A percentile compares a stretch with the other conserved stretches of the same genome.
Conservation (phyloP, 345 rosid genomes). For the Psidium friedrichsthalianum region DNA sequence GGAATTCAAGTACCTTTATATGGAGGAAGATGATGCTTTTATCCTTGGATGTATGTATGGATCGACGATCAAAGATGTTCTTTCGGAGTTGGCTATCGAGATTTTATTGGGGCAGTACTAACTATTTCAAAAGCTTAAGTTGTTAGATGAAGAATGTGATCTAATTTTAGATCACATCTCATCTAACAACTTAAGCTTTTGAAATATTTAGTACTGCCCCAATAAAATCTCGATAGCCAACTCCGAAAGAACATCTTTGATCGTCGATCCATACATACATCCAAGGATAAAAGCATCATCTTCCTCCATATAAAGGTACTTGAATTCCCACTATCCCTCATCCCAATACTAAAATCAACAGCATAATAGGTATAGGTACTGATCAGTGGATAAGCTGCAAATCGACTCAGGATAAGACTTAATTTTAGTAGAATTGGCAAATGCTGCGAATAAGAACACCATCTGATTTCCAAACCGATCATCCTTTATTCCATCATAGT, state of each 20-base stretch:
- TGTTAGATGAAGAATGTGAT: no score
- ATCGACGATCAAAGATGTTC: no score
- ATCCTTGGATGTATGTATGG: not conserved
- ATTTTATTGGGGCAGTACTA: no score
- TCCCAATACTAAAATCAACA: constrained; percentile 9
- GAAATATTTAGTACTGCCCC: no score
- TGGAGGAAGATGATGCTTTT: constrained; percentile 50
- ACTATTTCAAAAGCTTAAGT: no score
- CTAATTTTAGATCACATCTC: no score
- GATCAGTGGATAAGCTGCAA: not conserved
- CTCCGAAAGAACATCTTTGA: no score
- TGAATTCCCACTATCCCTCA: constrained; percentile 46
- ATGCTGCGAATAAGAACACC: constrained; percentile 7
- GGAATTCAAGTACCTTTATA: constrained; percentile 54
- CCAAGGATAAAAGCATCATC: constrained; percentile 46
- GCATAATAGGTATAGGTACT: not conserved
- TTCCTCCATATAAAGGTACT: constrained; percentile 38
- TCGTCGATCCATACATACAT: no score
- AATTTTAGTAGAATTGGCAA: not conserved
- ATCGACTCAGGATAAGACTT: not conserved
- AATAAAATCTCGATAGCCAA: no score
- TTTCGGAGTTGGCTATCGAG: no score
- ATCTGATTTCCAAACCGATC: constrained; percentile 28
- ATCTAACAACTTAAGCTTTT: no score
- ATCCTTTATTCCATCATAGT: constrained; percentile 23